Conservation (phyloP, 208 protist genomes). For the Sergeia podlipaevii region DNA sequence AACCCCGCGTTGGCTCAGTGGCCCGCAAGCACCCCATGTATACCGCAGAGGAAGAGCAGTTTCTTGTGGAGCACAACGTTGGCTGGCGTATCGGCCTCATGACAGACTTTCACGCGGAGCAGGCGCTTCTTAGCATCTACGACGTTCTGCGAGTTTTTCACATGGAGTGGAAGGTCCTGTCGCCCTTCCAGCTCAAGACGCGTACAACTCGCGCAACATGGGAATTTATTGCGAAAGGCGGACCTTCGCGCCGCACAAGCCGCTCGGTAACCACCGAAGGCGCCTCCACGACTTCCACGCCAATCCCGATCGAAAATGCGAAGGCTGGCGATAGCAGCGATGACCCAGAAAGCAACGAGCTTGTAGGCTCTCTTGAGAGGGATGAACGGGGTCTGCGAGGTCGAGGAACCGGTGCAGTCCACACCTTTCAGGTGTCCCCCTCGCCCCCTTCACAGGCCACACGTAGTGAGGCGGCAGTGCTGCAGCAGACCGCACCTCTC, state of each 20-base stretch:
- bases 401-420: too few species aligned
- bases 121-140: slow-evolving; percentile 55
- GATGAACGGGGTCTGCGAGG: too few species aligned
- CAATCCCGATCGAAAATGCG: slow-evolving; percentile 12
- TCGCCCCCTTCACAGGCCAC: slow-evolving; percentile 10
- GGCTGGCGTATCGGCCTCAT: slow-evolving; percentile 91
- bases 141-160: slow-evolving; percentile 37
- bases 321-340: slow-evolving; percentile 7
- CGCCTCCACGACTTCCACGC: slow-evolving; percentile 14
- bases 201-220: slow-evolving; percentile 64
- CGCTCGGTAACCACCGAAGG: not conserved
- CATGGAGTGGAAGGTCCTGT: slow-evolving; percentile 86
- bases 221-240: slow-evolving; percentile 19
- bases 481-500: not conserved
- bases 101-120: slow-evolving; percentile 64
- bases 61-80: slow-evolving; percentile 73
- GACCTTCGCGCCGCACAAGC: not conserved
- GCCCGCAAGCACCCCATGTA: slow-evolving; percentile 72
- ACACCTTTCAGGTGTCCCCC: too few species aligned
- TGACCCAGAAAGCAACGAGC: too few species aligned
- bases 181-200: slow-evolving; percentile 61
- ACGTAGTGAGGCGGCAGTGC: slow-evolving; percentile 7
- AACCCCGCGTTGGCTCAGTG: slow-evolving; percentile 73
- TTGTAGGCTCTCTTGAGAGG: too few species aligned
- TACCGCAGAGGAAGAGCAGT: slow-evolving; percentile 72